Evolutionary conservation across 176 grass and related monocot species (phyloP).

Genomic region (Raddia guianensis): DNA sequence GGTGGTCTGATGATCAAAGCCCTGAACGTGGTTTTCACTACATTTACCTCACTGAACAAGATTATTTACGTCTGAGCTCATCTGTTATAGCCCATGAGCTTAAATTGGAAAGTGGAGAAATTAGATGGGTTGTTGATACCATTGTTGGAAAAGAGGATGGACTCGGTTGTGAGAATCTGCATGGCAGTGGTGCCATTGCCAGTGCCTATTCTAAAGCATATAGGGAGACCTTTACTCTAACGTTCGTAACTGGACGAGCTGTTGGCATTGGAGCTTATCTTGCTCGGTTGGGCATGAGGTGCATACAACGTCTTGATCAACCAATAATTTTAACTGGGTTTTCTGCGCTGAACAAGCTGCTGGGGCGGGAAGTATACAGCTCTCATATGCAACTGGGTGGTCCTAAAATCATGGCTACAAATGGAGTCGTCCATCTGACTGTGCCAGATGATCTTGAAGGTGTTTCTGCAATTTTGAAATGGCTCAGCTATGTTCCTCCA

Average conservation of each 20-base stretch:
- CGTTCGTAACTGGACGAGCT: constrained; percentile 91
- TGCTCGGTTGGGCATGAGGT: constrained; percentile 95
- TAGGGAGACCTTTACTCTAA: constrained; percentile 93
- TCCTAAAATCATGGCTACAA: constrained; percentile 99
- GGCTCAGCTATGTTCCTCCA: constrained; percentile 98
- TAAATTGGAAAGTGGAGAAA: constrained; percentile 83
- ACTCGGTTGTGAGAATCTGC: constrained; percentile 91
- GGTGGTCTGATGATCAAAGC: constrained; percentile 81
- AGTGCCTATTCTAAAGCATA: constrained; percentile 96
- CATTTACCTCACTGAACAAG: constrained; percentile 86
- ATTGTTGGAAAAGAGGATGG: constrained; percentile 94
- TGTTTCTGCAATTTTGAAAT: constrained; percentile 91
- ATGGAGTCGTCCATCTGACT: constrained; percentile 95
- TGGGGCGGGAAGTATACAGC: constrained; percentile 98
- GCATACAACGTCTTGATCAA: constrained; percentile 97
- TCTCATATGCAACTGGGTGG: constrained; percentile 99
- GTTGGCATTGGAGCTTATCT: constrained; percentile 99
- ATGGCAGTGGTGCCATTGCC: constrained; percentile 96
- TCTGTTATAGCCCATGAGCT: constrained; percentile 94
- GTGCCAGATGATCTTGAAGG: constrained; percentile 98
- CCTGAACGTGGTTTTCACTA: constrained; percentile 98
- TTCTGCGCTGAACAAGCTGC: constrained; percentile 93
- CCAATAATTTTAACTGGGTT: constrained; percentile 95
- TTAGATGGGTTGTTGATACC: constrained; percentile 90
- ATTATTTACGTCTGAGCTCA: constrained; percentile 67